Base-by-base conservation (phyloP, 305 asterid species). In the Salvia sclarea region DNA sequence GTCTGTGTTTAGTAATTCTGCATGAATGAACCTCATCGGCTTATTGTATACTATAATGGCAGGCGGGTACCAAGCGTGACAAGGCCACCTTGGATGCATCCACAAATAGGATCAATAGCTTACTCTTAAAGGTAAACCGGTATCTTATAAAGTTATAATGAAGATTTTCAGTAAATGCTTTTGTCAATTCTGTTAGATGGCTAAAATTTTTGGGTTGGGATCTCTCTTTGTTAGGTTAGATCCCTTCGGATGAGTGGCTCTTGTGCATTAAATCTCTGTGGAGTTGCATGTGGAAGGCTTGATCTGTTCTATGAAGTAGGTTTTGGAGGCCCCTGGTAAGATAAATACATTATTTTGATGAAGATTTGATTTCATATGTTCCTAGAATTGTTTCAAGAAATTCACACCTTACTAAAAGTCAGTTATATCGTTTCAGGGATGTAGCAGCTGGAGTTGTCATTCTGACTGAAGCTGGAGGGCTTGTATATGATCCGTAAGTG, bases 361-460 rank as follows among this genome's bases (percentile, higher is more conserved):
- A 44, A 61, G 33, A 30, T 62, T 4, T 30, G 64, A 69, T 56
- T 54, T 49, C 31, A 31, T 43, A 49, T 41, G 68, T 45, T 50
- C 52, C 55, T 74, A 69, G 70, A 25, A 9, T 5, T 59, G 74
- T 30, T 45, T 30, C 37, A 35, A 45, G 48, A 16, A 25, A 5
- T 0, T 14, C 10, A 8, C 1, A 12, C 3, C 18, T 60, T 16
- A 64, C 44, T 16, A 48, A 64, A 48, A 49, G 20, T 37, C 8
- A 7, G 56, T 40, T 17, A 40, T 64, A 43, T 71, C 14, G 66
- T 41, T 58, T 60, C 83, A 89, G 96, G 98, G 99, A 94, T 77
- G 89, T 94, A 53, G 97, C 99, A 9, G 98, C 92, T 44, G 99
- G 98, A 47, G 96, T 95, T 75, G 79, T 94, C 53, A 91, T 94